phyloP scores from a whole-genome alignment of 805 yeast genomes.

The Starmerella etchellsii region DNA sequence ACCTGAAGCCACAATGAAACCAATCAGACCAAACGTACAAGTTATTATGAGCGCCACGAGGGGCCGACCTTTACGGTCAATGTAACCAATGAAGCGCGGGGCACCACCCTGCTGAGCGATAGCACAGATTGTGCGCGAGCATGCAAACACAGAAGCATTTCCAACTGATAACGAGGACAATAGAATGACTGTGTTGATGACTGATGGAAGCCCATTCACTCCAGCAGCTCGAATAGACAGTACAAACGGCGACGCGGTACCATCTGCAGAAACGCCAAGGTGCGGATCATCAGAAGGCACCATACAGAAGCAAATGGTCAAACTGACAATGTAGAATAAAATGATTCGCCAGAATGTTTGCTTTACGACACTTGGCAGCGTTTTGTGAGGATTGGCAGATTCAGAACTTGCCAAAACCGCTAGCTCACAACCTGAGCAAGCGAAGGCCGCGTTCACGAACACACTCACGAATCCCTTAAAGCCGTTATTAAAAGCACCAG shows the following conservation, averaged over 20 bases:
- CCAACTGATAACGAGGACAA: constrained; percentile 61
- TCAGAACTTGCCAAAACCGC: constrained; percentile 69
- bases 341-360: constrained; percentile 76
- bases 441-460: constrained; percentile 54
- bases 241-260: constrained; percentile 60
- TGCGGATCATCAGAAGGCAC: constrained; percentile 52
- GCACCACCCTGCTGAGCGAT: constrained; percentile 54
- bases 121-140: constrained; percentile 58
- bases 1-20: constrained; percentile 44
- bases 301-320: constrained; percentile 47
- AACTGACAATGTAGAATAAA: constrained; percentile 51
- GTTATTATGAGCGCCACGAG: constrained; percentile 42
- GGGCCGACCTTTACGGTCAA: constrained; percentile 67
- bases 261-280: constrained; percentile 42
- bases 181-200: constrained; percentile 58
- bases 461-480: constrained; percentile 54
- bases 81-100: constrained; percentile 44
- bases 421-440: constrained; percentile 64
- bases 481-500: constrained; percentile 50
- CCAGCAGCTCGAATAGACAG: constrained; percentile 57
- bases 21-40: constrained; percentile 41
- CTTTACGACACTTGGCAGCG: constrained; percentile 62
- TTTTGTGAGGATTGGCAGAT: constrained; percentile 49
- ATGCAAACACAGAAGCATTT: constrained; percentile 58
- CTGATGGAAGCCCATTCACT: constrained; percentile 51